Evolutionary conservation across 2,329 filamentous ascomycete species (phyloP).

Genomic region (Beauveria scarabaeidicola): DNA sequence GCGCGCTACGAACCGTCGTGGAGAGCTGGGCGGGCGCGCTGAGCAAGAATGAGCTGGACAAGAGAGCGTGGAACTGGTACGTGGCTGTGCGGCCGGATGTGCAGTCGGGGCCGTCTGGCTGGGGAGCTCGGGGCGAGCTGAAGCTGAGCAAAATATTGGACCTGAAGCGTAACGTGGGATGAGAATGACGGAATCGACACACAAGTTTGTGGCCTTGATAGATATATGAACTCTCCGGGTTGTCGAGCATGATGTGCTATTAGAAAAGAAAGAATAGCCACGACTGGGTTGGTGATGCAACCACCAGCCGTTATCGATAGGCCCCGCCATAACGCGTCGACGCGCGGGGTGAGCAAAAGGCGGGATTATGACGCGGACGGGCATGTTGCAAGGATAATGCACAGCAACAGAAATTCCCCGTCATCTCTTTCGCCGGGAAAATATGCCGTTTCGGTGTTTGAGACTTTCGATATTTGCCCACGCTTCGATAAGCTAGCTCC

Average conservation of each 20-base stretch:
- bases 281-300: not conserved
- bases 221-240: not conserved
- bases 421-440: not conserved
- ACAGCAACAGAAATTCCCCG: not conserved
- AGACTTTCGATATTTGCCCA: not conserved
- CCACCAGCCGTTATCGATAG: conserved; percentile 5
- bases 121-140: conserved; percentile 72
- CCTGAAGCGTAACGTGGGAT: conserved; percentile 36
- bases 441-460: not conserved
- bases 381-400: not conserved
- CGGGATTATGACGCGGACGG: not conserved
- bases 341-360: conserved; percentile 7
- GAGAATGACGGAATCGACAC: not conserved
- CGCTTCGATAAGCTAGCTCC: not conserved
- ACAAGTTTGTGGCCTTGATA: not conserved
- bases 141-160: conserved; percentile 58
- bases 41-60: conserved; percentile 58
- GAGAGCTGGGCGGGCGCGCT: conserved; percentile 65
- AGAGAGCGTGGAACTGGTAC: conserved; percentile 76
- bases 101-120: conserved; percentile 63
- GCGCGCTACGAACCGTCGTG: conserved; percentile 62
- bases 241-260: not conserved
- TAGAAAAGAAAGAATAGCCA: not conserved
- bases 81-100: conserved; percentile 67
- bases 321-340: conserved; percentile 11